Percentiles rank a stretch among this genome's conserved stretches.
Evolutionary conservation across 768 basidiomycete species (phyloP).

Genomic region (Mycena rosella): DNA sequence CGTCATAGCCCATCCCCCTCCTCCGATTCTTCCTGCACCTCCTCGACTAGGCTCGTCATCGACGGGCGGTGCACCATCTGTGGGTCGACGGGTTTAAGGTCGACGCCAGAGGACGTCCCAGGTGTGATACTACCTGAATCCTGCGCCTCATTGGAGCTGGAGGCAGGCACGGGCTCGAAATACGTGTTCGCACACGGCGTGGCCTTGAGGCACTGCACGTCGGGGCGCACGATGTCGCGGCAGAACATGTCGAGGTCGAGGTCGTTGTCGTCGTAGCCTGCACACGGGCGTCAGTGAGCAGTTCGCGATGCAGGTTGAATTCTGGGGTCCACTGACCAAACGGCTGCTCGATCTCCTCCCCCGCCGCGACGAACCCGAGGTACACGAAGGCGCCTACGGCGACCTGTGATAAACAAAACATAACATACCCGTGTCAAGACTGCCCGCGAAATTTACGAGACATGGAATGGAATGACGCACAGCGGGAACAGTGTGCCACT

Average conservation of each 20-base stretch:
- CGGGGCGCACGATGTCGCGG: conserved; percentile 65
- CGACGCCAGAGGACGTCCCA: no score
- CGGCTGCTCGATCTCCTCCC: conserved; percentile 78
- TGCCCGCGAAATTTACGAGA: no score
- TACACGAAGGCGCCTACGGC: conserved; percentile 77
- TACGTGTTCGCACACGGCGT: conserved; percentile 63
- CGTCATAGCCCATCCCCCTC: no score
- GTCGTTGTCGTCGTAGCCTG: conserved; percentile 77
- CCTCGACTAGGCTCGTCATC: no score
- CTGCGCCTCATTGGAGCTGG: background rate
- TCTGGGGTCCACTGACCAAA: conserved; percentile 70
- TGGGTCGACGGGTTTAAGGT: no score
- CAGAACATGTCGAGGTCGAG: conserved; percentile 78
- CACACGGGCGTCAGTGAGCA: background rate
- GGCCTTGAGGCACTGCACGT: conserved; percentile 64
- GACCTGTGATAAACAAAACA: no score
- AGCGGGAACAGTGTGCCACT: conserved; percentile 75
- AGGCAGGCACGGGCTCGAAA: conserved; percentile 19
- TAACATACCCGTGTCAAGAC: no score
- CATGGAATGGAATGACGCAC: conserved; percentile 9
- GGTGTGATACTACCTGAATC: background rate
- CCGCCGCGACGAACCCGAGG: conserved; percentile 79
- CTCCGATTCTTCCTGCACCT: no score
- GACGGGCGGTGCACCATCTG: no score
- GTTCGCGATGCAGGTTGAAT: no score